Base-by-base conservation (phyloP, 2,329 filamentous ascomycete genomes). In the Polychaeton citri region DNA sequence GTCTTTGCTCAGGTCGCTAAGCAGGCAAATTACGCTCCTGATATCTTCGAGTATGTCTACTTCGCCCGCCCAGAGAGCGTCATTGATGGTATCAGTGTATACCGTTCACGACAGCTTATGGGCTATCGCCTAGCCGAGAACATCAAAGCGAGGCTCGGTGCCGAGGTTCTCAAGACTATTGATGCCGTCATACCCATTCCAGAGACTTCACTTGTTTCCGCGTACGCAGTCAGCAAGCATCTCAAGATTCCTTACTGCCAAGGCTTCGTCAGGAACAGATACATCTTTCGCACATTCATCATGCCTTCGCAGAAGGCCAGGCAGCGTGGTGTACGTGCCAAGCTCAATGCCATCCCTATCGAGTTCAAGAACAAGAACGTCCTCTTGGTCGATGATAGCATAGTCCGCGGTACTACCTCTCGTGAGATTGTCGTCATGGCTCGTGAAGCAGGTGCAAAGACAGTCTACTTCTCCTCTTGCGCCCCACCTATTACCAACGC, bases 31-130 rank as follows among this genome's bases (percentile, higher is more conserved):
- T 93, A 93, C 53, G 77, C 81, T 2, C 85, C 85, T 1, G 86
- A 94, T 55, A 81, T 85, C 42, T 90, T 92, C 51, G 83, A 92
- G 60, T 85, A 78, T 44, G 80, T 93, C 39, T 94, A 94, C 63
- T 86, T 93, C 49, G 79, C 83, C 10, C 70, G 86, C 2, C 83
- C 83, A 1, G 86, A 93, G 57, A 79, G 75, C 1, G 68, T 78
- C 47, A 88, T 93, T 38, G 86, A 94, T 52, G 85, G 84, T 13
- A 92, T 94, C 45, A 85, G 81, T 38, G 81, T 95, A 18, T 77
- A 93, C 53, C 74, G 77, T 46, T 85, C 80, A 47, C 75, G 87
- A 35, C 79, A 88, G 53, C 81, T 83, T 48, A 94, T 94, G 87
- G 86, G 86, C 32, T 69, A 74, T 52, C 80, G 80, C 53, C 69